Evolutionary conservation across 345 rosid species (phyloP), one percentile per base, ranked within the genome.

Genomic region (Bruguiera parviflora): DNA sequence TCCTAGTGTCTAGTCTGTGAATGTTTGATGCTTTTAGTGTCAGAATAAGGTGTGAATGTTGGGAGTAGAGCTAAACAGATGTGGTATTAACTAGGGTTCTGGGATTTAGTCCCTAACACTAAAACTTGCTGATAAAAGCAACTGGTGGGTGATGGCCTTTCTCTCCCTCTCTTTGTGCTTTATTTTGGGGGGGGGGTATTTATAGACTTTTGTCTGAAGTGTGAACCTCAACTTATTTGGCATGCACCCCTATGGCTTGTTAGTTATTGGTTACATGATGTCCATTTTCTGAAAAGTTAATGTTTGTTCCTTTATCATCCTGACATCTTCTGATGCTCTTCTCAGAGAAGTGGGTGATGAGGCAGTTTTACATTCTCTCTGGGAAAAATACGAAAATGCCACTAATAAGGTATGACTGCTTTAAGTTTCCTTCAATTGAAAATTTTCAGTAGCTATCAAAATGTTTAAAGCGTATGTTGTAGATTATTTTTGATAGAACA

Each of bases 321-420:
- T 68, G 8, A 58, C 21, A 4, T 28, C 5, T 57, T 70, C 74
- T 70, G 46, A n/a, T 27, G 31, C 61, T n/a, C 62, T 63, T 68
- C 6, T 33, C 79, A 87, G 89, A 72, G 89, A 85, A 71, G 84
- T 62, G 24, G 85, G 88, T 52, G 85, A 84, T 60, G 84, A 86
- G 73, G 82, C 77, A 61, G 70, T 83, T 76, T 74, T 88, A 68
- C 82, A 69, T 66, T 67, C 83, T 16, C 69, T 86, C 39, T 88
- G 93, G 93, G 80, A 74, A 81, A 84, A 83, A 75, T 80, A 75
- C 56, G 82, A 86, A 53, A 77, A 64, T 65, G 77, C 84, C 37
- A 63, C 20, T 52, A 86, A 86, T 68, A 88, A 84, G 93, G 90
- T 88, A 84, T 56, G 47, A 21, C 11, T 8, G 39, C 31, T 75